Evolutionary conservation across 305 asterid genomes (phyloP), one percentile per base, ranked within the genome.

Genomic region (Plantago rigida): DNA sequence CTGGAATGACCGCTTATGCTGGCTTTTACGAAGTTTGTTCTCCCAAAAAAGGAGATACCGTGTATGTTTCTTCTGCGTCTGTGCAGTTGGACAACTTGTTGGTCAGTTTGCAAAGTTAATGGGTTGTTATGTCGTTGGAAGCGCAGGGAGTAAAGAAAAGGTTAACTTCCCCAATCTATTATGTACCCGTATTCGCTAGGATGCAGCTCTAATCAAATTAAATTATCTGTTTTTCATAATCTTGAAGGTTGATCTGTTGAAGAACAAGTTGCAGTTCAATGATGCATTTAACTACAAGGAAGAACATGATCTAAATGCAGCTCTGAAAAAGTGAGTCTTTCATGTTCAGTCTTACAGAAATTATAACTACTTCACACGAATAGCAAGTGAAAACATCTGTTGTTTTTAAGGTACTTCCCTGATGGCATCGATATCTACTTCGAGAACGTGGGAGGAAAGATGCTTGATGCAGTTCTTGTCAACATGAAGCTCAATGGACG

Each of bases 71-170:
- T 0, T 84, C 94, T 5, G 89, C 89, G 45, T 80, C 85, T 11
- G 89, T 26, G 88, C 88, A 3, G 86, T 84, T 46, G 89, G 89
- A 24, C 89, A 81, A 70, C 77, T 81, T 53, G 87, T 79, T 13
- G 83, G 89, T 14, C 83, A 81, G 59, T 79, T 83, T 48, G 87
- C 89, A 7, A 83, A 78, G 70, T 64, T 71, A 51, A 2, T 46
- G 34, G 89, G 89, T 1, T 84, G 89, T 57, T 82, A 80, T 47
- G 89, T 84, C 56, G 87, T 84, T 56, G 94, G 94, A 65, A 84
- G 94, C 66, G 89, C 85, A 2, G 85, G 94, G 36, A 77, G 69
- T 68, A 77, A 78, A 64, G 81, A 78, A 10, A 85, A 85, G 85
- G 94, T 82, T 50, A 34, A 24, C 24, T 13, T n/a, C 9, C 19